Base-by-base conservation (phyloP, 2,329 filamentous ascomycete genomes). In the Monosporascus ibericus region DNA sequence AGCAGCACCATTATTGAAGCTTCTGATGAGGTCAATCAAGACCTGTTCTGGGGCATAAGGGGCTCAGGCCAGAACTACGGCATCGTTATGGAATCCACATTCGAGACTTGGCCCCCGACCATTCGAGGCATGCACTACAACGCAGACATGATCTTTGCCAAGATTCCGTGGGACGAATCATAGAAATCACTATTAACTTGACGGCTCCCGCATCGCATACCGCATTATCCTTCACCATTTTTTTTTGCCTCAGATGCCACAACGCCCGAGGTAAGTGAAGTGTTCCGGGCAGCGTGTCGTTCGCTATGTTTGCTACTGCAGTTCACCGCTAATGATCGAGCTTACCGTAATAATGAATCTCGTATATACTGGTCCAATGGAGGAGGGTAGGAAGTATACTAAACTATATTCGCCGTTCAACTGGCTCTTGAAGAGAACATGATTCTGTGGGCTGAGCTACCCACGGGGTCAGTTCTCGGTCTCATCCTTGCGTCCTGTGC, bases 31-130 rank as follows among this genome's bases (percentile, higher is more conserved):
- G 59, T 62, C 25, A 63, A 70, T n/a, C 66, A 71, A 0, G 78
- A 81, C 44, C 70, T 84, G 8, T 83, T 72, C 62, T 84, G 79
- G 80, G 80, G 70, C 1, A 70, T 84, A 57, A 70, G 71, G n/a
- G 80, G 80, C 5, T 80, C 79, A 2, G 80, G 79, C 1, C 76
- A 81, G 53, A 83, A 82, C 63, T 82, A 83, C 53, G 80, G 80
- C 40, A 73, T 83, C 50, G 75, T 82, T 17, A 80, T 75, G 1
- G 71, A 71, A 3, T 61, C 73, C 18, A 72, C 67, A 1, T 68
- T 68, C 18, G 75, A 76, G 60, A 71, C n/a, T n/a, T n/a, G n/a
- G n/a, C n/a, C n/a, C n/a, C n/a, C n/a, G n/a, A n/a, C n/a, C n/a
- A n/a, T n/a, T n/a, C n/a, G n/a, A n/a, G n/a, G n/a, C n/a, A n/a